Percentiles rank a stretch among this genome's conserved stretches.
Evolutionary conservation across 2,329 filamentous ascomycete species (phyloP).

Genomic region (Talaromyces sp.): DNA sequence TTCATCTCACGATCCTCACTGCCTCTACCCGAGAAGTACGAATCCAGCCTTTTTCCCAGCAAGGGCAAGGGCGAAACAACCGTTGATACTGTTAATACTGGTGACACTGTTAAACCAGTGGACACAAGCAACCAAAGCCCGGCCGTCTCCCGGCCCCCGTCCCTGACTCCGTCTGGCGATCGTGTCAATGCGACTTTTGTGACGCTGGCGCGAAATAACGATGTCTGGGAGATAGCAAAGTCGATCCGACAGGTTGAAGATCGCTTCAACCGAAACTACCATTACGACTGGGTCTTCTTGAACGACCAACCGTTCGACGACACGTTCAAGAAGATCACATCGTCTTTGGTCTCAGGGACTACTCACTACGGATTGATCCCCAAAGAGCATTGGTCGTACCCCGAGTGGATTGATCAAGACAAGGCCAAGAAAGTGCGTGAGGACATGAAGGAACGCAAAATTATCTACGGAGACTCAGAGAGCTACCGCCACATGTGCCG

Average conservation of each 20-base stretch:
- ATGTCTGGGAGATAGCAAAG: conserved; percentile 93
- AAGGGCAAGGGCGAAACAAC: background rate
- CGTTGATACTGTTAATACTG: background rate
- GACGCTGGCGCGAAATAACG: conserved; percentile 84
- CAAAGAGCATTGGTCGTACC: conserved; percentile 94
- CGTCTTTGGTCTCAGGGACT: conserved; percentile 82
- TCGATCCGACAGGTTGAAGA: conserved; percentile 97
- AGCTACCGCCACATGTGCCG: conserved; percentile 99
- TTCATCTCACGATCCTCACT: conserved; percentile 66
- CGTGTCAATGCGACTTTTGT: conserved; percentile 98
- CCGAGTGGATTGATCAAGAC: conserved; percentile 90
- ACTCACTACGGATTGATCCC: conserved; percentile 88
- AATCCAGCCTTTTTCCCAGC: conserved; percentile 15
- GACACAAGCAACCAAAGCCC: conserved; percentile 5
- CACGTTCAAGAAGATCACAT: conserved; percentile 87
- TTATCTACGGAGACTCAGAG: conserved; percentile 96
- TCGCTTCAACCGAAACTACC: conserved; percentile 92
- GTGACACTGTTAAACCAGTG: background rate
- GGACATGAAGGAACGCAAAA: conserved; percentile 89
- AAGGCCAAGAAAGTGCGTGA: conserved; percentile 85
- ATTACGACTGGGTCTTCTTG: conserved; percentile 99
- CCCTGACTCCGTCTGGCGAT: conserved; percentile 32
- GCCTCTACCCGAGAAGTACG: conserved; percentile 26
- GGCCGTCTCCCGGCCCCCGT: background rate
- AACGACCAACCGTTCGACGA: conserved; percentile 94